These are phyloP conservation scores for Gossypium gossypioides DNA, from an alignment of 441 rosid species.

Conservation along the genomic window DNA sequence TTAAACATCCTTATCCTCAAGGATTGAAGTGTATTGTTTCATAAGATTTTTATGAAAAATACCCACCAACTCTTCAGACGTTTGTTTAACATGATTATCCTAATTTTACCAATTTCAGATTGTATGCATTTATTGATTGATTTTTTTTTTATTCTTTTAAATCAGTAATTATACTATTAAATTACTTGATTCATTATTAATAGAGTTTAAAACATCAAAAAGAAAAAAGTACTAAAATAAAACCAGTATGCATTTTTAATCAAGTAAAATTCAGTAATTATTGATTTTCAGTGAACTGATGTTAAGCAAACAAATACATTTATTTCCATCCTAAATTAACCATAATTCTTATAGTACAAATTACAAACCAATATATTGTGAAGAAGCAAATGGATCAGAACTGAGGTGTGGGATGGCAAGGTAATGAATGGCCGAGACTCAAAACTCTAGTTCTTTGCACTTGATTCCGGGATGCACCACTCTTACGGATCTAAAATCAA, in stretches of 20 bases:
- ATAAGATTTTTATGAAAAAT: neutral
- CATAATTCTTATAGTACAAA: neutral
- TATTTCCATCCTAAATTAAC: slow-evolving; percentile 4
- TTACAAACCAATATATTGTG: neutral
- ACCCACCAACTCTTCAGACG: neutral
- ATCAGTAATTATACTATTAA: too few species aligned
- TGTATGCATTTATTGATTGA: neutral
- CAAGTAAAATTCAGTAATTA: neutral
- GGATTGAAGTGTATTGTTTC: neutral
- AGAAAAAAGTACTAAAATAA: too few species aligned
- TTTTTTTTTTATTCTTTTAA: too few species aligned
- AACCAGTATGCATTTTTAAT: neutral
- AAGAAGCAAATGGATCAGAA: neutral
- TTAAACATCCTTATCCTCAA: neutral
- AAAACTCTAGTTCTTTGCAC: neutral
- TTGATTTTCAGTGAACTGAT: neutral
- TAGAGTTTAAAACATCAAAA: too few species aligned
- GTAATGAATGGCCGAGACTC: neutral
- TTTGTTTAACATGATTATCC: neutral
- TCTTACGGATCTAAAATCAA: neutral
- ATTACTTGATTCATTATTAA: too few species aligned
- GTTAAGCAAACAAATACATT: slow-evolving; percentile 1
- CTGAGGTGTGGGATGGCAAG: neutral
- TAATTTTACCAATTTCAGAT: too few species aligned
- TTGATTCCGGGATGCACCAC: slow-evolving; percentile 29